These are phyloP conservation scores for Phytophthora sansomeana DNA, from an alignment of 352 stramenopile species.

Conservation along the genomic window DNA sequence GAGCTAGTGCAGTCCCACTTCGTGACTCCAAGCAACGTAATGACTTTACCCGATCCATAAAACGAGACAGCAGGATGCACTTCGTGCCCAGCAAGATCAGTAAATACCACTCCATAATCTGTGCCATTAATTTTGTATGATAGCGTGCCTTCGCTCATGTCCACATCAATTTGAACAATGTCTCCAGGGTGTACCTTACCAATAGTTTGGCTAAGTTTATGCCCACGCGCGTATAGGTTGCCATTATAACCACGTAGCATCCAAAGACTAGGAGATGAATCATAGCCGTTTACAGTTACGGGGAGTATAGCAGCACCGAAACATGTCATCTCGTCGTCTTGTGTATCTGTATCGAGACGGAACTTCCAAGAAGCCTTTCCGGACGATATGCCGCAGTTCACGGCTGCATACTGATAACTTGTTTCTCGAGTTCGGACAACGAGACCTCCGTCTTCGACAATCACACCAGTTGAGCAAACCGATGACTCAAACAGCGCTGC, in stretches of 20 bases:
- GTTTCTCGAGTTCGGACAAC: constrained; percentile 86
- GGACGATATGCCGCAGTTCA: constrained; percentile 78
- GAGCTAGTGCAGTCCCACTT: constrained; percentile 69
- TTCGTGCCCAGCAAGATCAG: constrained; percentile 81
- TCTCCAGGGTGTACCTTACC: constrained; percentile 92
- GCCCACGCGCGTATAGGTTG: constrained; percentile 90
- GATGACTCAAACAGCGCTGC: constrained; percentile 83
- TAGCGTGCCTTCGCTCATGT: constrained; percentile 89
- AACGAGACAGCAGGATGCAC: constrained; percentile 90
- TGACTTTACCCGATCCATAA: constrained; percentile 91
- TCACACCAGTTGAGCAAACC: constrained; percentile 77
- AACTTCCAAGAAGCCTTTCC: constrained; percentile 91
- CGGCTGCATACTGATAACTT: constrained; percentile 89
- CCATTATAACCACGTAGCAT: constrained; percentile 94
- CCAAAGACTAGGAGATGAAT: constrained; percentile 92
- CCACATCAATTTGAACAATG: constrained; percentile 88
- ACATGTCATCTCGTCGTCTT: constrained; percentile 93
- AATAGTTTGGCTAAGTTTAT: constrained; percentile 87
- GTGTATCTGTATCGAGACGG: constrained; percentile 87
- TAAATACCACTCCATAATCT: constrained; percentile 89
- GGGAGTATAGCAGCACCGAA: constrained; percentile 92
- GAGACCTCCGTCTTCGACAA: constrained; percentile 78
- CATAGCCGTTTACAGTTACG: constrained; percentile 90
- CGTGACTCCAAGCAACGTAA: constrained; percentile 77
- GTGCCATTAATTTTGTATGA: constrained; percentile 92